Conservation (phyloP, 805 yeast species). For the Pichia cabralensis region DNA sequence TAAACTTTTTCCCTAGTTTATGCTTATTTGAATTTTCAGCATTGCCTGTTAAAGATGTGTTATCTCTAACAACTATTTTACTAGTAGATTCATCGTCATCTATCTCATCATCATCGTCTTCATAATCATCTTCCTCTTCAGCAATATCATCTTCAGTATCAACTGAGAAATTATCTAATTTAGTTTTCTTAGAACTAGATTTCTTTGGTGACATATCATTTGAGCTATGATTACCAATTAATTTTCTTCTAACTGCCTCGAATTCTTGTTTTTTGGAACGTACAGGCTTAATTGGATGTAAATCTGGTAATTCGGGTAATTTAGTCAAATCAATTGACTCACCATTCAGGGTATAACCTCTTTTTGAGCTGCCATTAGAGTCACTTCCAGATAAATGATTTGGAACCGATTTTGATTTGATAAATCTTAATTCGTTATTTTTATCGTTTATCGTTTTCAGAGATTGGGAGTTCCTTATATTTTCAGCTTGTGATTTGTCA, state of each 20-base stretch:
- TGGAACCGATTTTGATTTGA: constrained; percentile 9
- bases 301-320: constrained; percentile 3
- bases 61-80: too few relatives aligned
- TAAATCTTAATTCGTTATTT: background rate
- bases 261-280: constrained; percentile 4
- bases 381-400: background rate
- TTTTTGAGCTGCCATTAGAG: background rate
- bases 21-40: background rate
- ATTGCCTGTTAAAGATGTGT: too few relatives aligned
- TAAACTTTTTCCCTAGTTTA: background rate
- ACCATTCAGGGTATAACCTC: constrained; percentile 2
- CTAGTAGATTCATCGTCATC: background rate
- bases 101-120: background rate
- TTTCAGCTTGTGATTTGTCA: background rate
- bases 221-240: constrained; percentile 4
- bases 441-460: background rate
- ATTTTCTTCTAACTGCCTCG: constrained; percentile 6
- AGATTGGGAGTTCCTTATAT: constrained; percentile 1
- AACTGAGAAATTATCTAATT: background rate
- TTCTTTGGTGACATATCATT: background rate
- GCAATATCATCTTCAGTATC: background rate
- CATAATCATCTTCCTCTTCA: constrained; percentile 1
- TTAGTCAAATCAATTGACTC: constrained; percentile 1
- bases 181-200: background rate
- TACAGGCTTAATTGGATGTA: background rate